These are phyloP conservation scores for Martiniozyma abietophila DNA, from an alignment of 805 yeast species.

Conservation along the genomic window DNA sequence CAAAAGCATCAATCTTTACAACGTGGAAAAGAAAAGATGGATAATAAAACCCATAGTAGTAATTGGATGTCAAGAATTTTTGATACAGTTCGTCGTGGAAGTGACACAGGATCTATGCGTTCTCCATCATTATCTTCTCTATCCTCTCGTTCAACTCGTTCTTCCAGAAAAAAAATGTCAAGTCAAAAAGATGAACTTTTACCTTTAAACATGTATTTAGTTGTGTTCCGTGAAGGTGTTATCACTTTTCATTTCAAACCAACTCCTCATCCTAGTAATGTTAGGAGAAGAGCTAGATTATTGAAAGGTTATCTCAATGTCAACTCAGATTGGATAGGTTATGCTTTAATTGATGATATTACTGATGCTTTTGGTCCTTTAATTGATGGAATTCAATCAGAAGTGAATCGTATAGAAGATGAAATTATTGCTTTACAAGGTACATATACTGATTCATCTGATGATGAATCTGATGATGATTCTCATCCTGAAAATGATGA, in stretches of 20 bases:
- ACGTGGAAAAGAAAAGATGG: not conserved
- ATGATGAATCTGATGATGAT: slow-evolving; percentile 35
- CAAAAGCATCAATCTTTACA: slow-evolving; percentile 13
- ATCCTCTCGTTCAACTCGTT: no score
- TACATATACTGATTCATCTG: slow-evolving; percentile 36
- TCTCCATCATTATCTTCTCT: no score
- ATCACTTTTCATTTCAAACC: slow-evolving; percentile 90
- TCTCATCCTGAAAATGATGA: slow-evolving; percentile 30
- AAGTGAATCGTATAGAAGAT: slow-evolving; percentile 91
- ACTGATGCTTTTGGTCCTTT: slow-evolving; percentile 97
- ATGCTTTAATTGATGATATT: slow-evolving; percentile 92
- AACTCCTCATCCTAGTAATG: slow-evolving; percentile 94
- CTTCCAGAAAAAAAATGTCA: slow-evolving; percentile 14
- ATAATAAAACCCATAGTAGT: no score
- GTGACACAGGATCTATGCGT: slow-evolving; percentile 1
- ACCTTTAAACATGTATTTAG: slow-evolving; percentile 86
- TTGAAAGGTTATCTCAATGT: slow-evolving; percentile 83
- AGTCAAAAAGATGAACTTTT: slow-evolving; percentile 49
- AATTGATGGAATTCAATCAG: slow-evolving; percentile 89
- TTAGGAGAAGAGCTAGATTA: slow-evolving; percentile 83
- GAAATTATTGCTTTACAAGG: slow-evolving; percentile 83
- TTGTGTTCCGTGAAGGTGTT: slow-evolving; percentile 86
- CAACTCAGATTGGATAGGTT: slow-evolving; percentile 93
- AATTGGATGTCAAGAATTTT: no score
- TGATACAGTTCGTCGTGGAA: not conserved